Base-by-base conservation (phyloP, 495 filamentous ascomycete species). In the Polyplosphaeria fusca region DNA sequence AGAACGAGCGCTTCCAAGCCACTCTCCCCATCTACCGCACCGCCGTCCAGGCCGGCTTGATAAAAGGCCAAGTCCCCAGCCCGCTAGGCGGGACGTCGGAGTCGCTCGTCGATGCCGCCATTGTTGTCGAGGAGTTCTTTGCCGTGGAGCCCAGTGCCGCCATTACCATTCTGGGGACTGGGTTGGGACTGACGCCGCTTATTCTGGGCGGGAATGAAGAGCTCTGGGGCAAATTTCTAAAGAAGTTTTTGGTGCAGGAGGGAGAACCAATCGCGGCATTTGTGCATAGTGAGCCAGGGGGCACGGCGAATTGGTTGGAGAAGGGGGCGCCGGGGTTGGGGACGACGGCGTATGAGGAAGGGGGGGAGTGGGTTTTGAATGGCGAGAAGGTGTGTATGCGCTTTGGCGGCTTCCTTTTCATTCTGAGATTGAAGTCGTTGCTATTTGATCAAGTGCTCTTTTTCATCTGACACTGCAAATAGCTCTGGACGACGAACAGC, bases 401-500 rank as follows among this genome's bases (percentile, higher is more conserved):
- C n/a, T 23, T 48, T 18, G 9, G 12, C 7, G 11, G 7, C n/a
- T n/a, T 9, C 9, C n/a, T 35, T n/a, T 35, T 35, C 30, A 7
- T 9, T 35, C 9, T 9, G 30, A 9, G 30, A n/a, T n/a, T 18
- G 26, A 11, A 1, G 40, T 5, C 51, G 3, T 20, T 4, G n/a
- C 41, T 16, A 16, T 16, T 13, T 4, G 32, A 14, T 28, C 18
- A 3, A 12, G 20, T 7, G 9, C 40, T 19, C 19, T 43, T 7
- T 43, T 7, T 51, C 37, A 9, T n/a, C 54, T 58, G 13, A 58
- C 35, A 41, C 32, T 13, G 4, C 26, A 19, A 9, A 5, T 22
- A 77, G 75, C 67, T 74, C 23, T 81, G 78, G 77, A 77, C 78
- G 27, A 78, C 77, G n/a, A 81, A 80, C 55, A 71, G 68, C 49